These are phyloP conservation scores for Endotrypanum monterogeii DNA, from an alignment of 208 protist genomes.

Conservation along the genomic window DNA sequence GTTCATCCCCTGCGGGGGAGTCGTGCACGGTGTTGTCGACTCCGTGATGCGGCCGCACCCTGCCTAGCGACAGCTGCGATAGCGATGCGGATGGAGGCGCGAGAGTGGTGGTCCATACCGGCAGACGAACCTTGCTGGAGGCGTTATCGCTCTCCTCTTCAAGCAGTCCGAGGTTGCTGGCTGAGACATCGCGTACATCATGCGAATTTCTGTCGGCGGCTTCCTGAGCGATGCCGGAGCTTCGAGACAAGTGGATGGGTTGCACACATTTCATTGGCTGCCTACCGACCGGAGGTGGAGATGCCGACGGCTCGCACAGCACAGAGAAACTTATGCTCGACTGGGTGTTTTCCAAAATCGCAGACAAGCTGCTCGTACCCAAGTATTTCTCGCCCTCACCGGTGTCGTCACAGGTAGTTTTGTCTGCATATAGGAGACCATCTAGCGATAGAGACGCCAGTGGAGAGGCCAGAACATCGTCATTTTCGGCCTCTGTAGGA, in stretches of 20 bases:
- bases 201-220: background rate
- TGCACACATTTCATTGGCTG: background rate
- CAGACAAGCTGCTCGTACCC: background rate
- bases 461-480: background rate
- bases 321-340: background rate
- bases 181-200: background rate
- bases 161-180: constrained; percentile 1
- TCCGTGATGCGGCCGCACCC: background rate
- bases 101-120: background rate
- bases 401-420: background rate
- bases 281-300: too few species aligned
- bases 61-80: background rate
- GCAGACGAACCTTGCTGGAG: background rate
- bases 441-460: background rate
- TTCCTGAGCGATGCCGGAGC: background rate
- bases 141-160: background rate
- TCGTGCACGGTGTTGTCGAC: background rate
- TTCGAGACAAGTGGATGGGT: background rate
- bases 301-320: background rate
- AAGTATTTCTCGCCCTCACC: background rate
- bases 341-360: background rate
- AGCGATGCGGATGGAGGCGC: background rate
- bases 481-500: background rate
- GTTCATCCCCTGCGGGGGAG: constrained; percentile 6
- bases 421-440: background rate